Base-by-base conservation (phyloP, 352 stramenopile species). In the Phytophthora vignae region DNA sequence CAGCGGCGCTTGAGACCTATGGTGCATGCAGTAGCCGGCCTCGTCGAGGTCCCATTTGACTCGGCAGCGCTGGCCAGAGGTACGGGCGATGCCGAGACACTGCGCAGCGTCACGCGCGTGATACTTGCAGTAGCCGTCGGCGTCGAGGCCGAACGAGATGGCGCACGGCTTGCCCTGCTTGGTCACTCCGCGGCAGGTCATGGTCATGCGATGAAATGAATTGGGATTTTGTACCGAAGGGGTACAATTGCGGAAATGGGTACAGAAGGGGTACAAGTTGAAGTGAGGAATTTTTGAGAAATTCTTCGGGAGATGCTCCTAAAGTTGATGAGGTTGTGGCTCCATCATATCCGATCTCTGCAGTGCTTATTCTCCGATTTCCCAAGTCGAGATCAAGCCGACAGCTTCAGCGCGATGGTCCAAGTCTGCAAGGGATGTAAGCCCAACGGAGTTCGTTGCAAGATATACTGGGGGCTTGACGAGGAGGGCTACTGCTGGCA, bases 41-140 rank as follows among this genome's bases (percentile, higher is more conserved):
- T 61, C 58, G 46, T 76, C 58, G 31, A 83, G 63, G 44, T 74
- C 63, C 75, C 67, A 79, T 5, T 57, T 60, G 21, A 82, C 60
- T 22, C 55, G 22, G 31, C 75, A 82, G 29, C 71, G 75, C 25
- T 59, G 46, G 48, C 67, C 71, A 0, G 75, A 71, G 4, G 66
- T 53, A 15, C 64, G 71, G 3, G 71, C 64, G 14, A 54, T 64
- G 29, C 75, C 75, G 8, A 64, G 60, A 31, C 75, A 82, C 27
- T 76, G 75, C 9, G 17, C 27, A 6, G 71, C 67, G 21, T 56
- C n/a, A 0, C 67, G 71, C 1, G 19, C 29, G 64, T 82, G 74
- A 44, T 69, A 78, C 31, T 79, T 78, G 56, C 74, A 82, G 64
- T 68, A 79, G 22, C 71, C 61, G 21, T 58, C 15, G 12, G 31